Conservation (phyloP, 345 rosid genomes). For the Euphorbia tirucalli region DNA sequence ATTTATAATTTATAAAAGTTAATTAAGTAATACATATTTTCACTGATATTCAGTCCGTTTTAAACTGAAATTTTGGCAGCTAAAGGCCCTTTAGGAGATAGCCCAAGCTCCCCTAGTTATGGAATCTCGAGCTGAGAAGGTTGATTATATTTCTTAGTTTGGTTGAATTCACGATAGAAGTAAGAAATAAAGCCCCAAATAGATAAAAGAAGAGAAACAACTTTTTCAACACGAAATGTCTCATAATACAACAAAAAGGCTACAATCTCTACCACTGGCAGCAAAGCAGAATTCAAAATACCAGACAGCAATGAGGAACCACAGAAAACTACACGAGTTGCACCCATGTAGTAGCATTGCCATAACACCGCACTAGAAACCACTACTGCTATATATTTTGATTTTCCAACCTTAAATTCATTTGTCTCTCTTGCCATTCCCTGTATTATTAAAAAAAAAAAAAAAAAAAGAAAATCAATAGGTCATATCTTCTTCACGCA, state of each 20-base stretch:
- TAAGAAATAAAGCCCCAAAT: slow-evolving; percentile 27
- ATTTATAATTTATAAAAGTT: too few relatives aligned
- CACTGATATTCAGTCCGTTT: too few relatives aligned
- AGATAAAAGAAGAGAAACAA: slow-evolving; percentile 14
- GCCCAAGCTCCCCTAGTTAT: too few relatives aligned
- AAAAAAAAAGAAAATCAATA: too few relatives aligned
- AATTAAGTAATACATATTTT: too few relatives aligned
- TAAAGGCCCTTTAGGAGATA: too few relatives aligned
- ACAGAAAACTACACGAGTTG: slow-evolving; percentile 12
- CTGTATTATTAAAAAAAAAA: background rate
- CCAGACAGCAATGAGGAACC: background rate
- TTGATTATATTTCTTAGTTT: slow-evolving; percentile 6
- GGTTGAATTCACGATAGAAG: slow-evolving; percentile 20
- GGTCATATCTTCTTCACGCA: too few relatives aligned
- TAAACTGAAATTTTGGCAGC: too few relatives aligned
- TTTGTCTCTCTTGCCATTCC: background rate
- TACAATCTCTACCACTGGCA: slow-evolving; percentile 9
- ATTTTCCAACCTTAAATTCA: slow-evolving; percentile 16
- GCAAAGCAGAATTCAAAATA: slow-evolving; percentile 7
- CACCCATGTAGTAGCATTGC: slow-evolving; percentile 31
- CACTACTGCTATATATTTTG: slow-evolving; percentile 11
- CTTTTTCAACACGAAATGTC: slow-evolving; percentile 12
- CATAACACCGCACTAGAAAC: slow-evolving; percentile 13
- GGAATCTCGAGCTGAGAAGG: background rate
- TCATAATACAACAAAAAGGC: slow-evolving; percentile 21